Evolutionary conservation across 2,329 filamentous ascomycete genomes (phyloP), one percentile per base, ranked within the genome.

Genomic region (Monilinia fructicola): DNA sequence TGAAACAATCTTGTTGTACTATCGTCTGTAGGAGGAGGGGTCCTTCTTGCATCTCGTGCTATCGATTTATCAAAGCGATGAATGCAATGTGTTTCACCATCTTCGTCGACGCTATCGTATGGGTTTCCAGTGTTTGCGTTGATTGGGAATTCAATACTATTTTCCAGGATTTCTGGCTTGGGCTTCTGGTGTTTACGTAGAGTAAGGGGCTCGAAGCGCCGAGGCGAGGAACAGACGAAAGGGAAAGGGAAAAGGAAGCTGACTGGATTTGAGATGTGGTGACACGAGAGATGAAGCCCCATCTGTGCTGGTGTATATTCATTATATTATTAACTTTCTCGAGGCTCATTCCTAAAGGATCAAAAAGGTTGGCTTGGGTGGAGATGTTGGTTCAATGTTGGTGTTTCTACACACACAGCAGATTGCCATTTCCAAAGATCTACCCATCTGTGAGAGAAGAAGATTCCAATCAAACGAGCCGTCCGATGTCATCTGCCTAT

Each of bases 1-100:
- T 59, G 56, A 59, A 48, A 48, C 56, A 59, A 35, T 59, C 44
- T 48, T 14, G 23, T 48, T 14, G 23, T n/a, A 3, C 28, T 59
- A 48, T 59, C n/a, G 42, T 10, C 21, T 31, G 28, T 31, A 31
- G 6, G 28, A 6, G 5, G 31, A 35, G 5, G 31, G 9, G 31
- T 35, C 31, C 31, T 35, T 35, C 31, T 35, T 35, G 31, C 31
- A 35, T 35, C 31, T 31, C 31, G 31, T 35, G 31, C 31, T 35
- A 35, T 46, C n/a, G 44, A 21, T 18, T 31, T 18, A 16, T 44
- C 42, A 35, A 10, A 46, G 56, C 42, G 11, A 48, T 12, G 31
- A 44, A 46, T 46, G 10, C 16, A 18, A 21, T 31, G 6, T 7
- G 55, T n/a, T 58, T 58, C 55, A 31, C 21, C 14, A 21, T 5